These are phyloP conservation scores for Allium sativum DNA, from an alignment of 106 monocot species.

Conservation along the genomic window DNA sequence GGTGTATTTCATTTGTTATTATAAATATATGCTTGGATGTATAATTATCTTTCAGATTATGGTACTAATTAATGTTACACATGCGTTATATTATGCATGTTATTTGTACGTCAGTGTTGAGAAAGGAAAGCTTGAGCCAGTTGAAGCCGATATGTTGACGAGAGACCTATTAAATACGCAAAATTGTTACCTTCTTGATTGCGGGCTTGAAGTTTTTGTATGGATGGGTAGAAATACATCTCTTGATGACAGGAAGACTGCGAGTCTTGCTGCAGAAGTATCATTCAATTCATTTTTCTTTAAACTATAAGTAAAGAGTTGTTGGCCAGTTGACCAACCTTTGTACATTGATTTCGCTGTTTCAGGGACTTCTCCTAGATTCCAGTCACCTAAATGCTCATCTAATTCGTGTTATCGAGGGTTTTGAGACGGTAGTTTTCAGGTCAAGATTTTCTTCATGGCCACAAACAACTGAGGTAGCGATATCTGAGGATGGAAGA, in stretches of 20 bases:
- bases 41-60: too few relatives aligned
- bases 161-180: conserved; percentile 59
- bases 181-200: conserved; percentile 57
- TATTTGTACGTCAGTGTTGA: conserved; percentile 31
- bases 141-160: conserved; percentile 50
- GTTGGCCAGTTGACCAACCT: not conserved
- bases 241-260: conserved; percentile 56
- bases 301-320: not conserved
- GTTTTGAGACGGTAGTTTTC: conserved; percentile 75
- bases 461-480: conserved; percentile 50
- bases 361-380: conserved; percentile 48
- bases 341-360: not conserved
- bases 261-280: conserved; percentile 84
- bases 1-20: too few relatives aligned
- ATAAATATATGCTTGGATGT: too few relatives aligned
- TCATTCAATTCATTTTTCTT: conserved; percentile 4
- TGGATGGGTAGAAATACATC: conserved; percentile 66
- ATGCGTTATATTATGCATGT: too few relatives aligned
- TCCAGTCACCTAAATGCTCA: conserved; percentile 42
- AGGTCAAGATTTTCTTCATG: conserved; percentile 64
- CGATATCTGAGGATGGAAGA: conserved; percentile 81
- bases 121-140: conserved; percentile 33
- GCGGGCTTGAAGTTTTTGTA: conserved; percentile 46
- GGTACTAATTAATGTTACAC: too few relatives aligned
- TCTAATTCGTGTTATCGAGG: conserved; percentile 75